Evolutionary conservation across 2,329 filamentous ascomycete genomes (phyloP).

Genomic region (Arachnomyces sp.): DNA sequence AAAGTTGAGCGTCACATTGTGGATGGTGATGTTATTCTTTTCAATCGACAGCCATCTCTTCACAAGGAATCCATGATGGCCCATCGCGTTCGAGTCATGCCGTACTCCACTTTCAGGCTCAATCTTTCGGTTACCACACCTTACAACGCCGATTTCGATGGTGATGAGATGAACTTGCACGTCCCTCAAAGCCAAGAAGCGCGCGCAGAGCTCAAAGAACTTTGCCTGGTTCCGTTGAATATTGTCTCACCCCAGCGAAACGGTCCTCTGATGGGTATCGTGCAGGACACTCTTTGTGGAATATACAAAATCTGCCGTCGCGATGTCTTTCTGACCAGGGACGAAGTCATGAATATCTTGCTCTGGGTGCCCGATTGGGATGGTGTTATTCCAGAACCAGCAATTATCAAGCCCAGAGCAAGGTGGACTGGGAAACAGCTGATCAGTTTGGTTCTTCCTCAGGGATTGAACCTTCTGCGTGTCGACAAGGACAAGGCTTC

Average conservation of each 20-base stretch:
- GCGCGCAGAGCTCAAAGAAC: conserved; percentile 82
- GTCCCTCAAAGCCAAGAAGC: conserved; percentile 97
- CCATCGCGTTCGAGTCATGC: conserved; percentile 95
- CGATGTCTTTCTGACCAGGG: conserved; percentile 82
- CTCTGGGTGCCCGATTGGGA: conserved; percentile 98
- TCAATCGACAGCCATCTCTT: conserved; percentile 97
- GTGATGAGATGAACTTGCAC: conserved; percentile 99
- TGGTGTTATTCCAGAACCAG: conserved; percentile 81
- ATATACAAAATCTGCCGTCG: conserved; percentile 93
- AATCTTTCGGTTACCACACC: conserved; percentile 96
- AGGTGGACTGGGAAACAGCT: conserved; percentile 99
- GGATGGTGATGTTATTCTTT: conserved; percentile 95
- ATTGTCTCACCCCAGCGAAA: conserved; percentile 98
- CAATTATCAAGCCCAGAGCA: conserved; percentile 85
- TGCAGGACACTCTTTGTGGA: conserved; percentile 93
- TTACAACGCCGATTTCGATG: conserved; percentile 99
- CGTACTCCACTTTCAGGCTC: conserved; percentile 95
- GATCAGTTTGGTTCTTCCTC: conserved; percentile 83
- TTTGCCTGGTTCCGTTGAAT: conserved; percentile 96
- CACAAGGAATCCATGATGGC: conserved; percentile 99
- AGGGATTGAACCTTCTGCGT: conserved; percentile 69
- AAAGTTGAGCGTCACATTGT: conserved; percentile 96
- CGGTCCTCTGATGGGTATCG: conserved; percentile 97
- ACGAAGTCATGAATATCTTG: conserved; percentile 92
- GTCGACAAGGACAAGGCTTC: conserved; percentile 53